Percentiles rank a stretch among this genome's conserved stretches.
These are phyloP conservation scores for Globisporangium yorkense DNA, from an alignment of 352 stramenopile species.

Conservation along the genomic window DNA sequence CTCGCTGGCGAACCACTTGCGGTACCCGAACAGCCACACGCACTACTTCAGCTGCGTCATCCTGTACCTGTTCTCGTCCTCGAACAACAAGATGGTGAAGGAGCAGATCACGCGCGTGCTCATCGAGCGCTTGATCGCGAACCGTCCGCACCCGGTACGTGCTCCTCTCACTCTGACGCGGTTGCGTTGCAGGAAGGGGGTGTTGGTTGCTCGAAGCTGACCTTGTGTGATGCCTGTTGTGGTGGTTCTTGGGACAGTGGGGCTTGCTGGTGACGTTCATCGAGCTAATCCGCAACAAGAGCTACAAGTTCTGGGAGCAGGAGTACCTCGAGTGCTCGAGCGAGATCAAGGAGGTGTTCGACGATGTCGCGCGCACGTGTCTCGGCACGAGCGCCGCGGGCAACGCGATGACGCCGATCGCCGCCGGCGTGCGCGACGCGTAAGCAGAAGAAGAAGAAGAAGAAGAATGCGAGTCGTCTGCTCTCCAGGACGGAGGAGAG, in stretches of 20 bases:
- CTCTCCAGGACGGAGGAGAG: neutral
- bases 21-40: slow-evolving; percentile 99
- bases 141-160: slow-evolving; percentile 94
- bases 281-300: slow-evolving; percentile 99
- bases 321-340: slow-evolving; percentile 97
- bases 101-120: slow-evolving; percentile 98
- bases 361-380: slow-evolving; percentile 95
- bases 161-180: neutral
- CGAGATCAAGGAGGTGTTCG: slow-evolving; percentile 99
- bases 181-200: neutral
- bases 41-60: slow-evolving; percentile 99
- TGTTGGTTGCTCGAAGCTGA: neutral
- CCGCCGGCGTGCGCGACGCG: neutral
- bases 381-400: slow-evolving; percentile 49
- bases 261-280: slow-evolving; percentile 99
- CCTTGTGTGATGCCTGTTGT: slow-evolving; percentile 4
- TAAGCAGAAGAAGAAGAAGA: neutral
- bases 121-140: slow-evolving; percentile 98
- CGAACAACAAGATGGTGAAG: slow-evolving; percentile 95
- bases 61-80: slow-evolving; percentile 98
- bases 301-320: slow-evolving; percentile 99
- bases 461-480: neutral
- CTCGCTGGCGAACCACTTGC: slow-evolving; percentile 97
- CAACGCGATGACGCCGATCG: slow-evolving; percentile 18
- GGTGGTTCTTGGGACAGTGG: slow-evolving; percentile 48